These are phyloP conservation scores for Lepidium africanum DNA, from an alignment of 345 rosid species.

Conservation along the genomic window DNA sequence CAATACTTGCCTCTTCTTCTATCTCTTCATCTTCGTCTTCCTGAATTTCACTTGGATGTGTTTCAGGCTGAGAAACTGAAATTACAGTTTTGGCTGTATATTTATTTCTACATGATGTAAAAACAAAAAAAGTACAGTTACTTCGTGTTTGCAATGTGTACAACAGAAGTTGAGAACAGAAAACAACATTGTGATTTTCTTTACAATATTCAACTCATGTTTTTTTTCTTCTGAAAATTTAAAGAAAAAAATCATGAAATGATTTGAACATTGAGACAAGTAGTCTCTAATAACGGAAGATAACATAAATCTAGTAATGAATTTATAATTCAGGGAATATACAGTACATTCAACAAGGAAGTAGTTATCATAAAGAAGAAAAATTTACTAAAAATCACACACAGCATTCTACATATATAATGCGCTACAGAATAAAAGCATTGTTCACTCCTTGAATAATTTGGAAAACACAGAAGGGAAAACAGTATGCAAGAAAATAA, in stretches of 20 bases:
- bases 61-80: slow-evolving; percentile 17
- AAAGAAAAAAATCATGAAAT: neutral
- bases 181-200: neutral
- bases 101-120: neutral
- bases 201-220: neutral
- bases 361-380: neutral
- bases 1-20: slow-evolving; percentile 29
- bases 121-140: neutral
- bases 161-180: neutral
- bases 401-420: slow-evolving; percentile 6
- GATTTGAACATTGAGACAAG: neutral
- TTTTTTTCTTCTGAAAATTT: neutral
- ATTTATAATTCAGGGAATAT: neutral
- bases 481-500: neutral
- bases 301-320: neutral
- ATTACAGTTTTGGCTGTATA: neutral
- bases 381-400: neutral
- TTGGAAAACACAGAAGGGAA: neutral
- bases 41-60: slow-evolving; percentile 30
- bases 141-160: neutral
- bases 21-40: slow-evolving; percentile 24
- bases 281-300: neutral
- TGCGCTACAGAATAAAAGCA: slow-evolving; percentile 2
- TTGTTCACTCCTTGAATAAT: neutral
- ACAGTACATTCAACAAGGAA: slow-evolving; percentile 3